These are phyloP conservation scores for Cercospora sp. DNA, from an alignment of 2,329 filamentous ascomycete genomes.

Conservation along the genomic window DNA sequence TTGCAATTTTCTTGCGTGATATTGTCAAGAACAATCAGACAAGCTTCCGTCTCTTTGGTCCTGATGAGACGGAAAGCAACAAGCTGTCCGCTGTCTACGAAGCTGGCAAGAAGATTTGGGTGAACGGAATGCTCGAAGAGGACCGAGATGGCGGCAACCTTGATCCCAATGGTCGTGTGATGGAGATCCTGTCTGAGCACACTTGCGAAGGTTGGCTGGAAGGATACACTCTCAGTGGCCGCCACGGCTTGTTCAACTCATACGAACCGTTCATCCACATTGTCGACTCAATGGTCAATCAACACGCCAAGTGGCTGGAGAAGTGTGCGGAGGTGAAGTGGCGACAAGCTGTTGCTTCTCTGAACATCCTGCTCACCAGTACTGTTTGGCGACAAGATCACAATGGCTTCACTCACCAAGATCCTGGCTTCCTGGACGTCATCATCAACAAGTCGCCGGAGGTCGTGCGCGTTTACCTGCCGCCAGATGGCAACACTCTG, in stretches of 20 bases:
- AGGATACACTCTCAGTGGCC: slow-evolving; percentile 72
- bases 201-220: slow-evolving; percentile 79
- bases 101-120: slow-evolving; percentile 75
- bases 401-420: slow-evolving; percentile 81
- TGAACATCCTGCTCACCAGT: slow-evolving; percentile 76
- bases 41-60: slow-evolving; percentile 74
- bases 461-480: slow-evolving; percentile 77
- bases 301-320: slow-evolving; percentile 83
- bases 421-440: slow-evolving; percentile 77
- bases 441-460: slow-evolving; percentile 78
- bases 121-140: slow-evolving; percentile 75
- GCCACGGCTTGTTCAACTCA: slow-evolving; percentile 74
- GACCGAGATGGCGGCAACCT: slow-evolving; percentile 74
- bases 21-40: slow-evolving; percentile 63
- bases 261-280: slow-evolving; percentile 83
- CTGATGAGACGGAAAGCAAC: slow-evolving; percentile 80
- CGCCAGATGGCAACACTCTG: slow-evolving; percentile 75
- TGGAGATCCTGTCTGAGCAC: slow-evolving; percentile 84
- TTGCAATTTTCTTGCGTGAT: slow-evolving; percentile 67
- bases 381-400: slow-evolving; percentile 82
- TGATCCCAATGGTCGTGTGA: slow-evolving; percentile 66
- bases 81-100: slow-evolving; percentile 72
- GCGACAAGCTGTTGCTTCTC: slow-evolving; percentile 69
- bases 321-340: slow-evolving; percentile 78
- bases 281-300: slow-evolving; percentile 83